phyloP scores from a whole-genome alignment of 805 yeast species.

The Dipodascopsis uninucleata region DNA sequence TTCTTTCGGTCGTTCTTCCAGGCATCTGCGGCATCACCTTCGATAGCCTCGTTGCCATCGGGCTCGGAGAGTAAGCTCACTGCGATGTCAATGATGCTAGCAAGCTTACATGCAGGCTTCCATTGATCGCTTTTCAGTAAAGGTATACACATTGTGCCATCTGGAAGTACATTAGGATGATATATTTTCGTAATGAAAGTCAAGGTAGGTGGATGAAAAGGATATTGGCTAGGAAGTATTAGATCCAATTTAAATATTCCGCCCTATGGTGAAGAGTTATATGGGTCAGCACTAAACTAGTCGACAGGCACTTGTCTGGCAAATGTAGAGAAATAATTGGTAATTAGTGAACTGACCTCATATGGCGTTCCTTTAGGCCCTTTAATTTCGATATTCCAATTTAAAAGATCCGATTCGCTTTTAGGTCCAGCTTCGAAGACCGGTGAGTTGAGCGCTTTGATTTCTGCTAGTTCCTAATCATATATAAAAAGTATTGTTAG shows the following conservation, averaged over 20 bases:
- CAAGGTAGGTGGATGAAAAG: conserved; percentile 81
- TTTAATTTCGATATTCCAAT: conserved; percentile 91
- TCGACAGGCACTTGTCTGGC: not conserved
- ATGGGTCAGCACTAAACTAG: not conserved
- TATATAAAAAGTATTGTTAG: not conserved
- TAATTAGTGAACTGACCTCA: conserved; percentile 31
- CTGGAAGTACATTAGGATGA: conserved; percentile 83
- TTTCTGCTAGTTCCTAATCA: conserved; percentile 23
- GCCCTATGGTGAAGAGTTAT: conserved; percentile 41
- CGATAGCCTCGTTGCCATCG: conserved; percentile 86
- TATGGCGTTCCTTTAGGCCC: conserved; percentile 81
- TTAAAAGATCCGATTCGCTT: conserved; percentile 77
- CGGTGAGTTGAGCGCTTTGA: conserved; percentile 64
- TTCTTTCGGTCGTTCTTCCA: conserved; percentile 78
- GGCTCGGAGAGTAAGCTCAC: conserved; percentile 84
- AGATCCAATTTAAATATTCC: conserved; percentile 83
- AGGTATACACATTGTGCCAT: conserved; percentile 83
- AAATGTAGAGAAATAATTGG: not conserved
- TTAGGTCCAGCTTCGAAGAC: conserved; percentile 88
- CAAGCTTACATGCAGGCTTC: conserved; percentile 86
- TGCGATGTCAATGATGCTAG: conserved; percentile 75
- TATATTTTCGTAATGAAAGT: conserved; percentile 79
- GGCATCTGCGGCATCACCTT: conserved; percentile 84
- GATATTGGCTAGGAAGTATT: conserved; percentile 88
- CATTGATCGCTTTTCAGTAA: conserved; percentile 78